Evolutionary conservation across 371 early-diverging fungal genomes (phyloP), one percentile per base, ranked within the genome.

Genomic region (Haplosporangium sp.): DNA sequence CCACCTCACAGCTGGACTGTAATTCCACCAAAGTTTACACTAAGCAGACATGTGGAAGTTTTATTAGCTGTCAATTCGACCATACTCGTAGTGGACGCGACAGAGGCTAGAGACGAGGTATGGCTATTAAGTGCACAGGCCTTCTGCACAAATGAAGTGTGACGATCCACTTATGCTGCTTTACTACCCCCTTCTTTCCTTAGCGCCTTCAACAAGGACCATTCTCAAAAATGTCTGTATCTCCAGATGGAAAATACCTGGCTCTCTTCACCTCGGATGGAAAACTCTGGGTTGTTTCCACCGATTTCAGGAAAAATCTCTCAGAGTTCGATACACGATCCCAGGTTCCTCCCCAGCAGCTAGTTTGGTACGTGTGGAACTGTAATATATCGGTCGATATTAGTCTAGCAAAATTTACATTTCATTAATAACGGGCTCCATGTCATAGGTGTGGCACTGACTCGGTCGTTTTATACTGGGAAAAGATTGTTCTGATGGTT

Each of bases 361-460:
- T 96, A 34, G 93, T 92, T 1, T 97, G 98, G 98, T 94, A 84
- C 57, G 84, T 67, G 6, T 39, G 3, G 67, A 42, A 50, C 5
- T 19, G 37, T 53, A 27, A 27, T 27, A 27, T 27, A 27, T 27
- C 27, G 27, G 27, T 27, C 27, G 27, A 27, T 27, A 27, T 27
- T 27, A 27, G 27, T 27, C 27, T 27, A 27, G 27, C 27, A 0
- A 27, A 27, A 27, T 27, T 27, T 27, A 27, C 0, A 27, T 27
- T 27, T 27, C 27, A 27, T 27, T 27, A 27, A 27, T 27, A 27
- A 27, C 27, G 27, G 27, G 27, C 27, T 27, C 27, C 27, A 27
- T 27, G 27, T 27, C 38, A n/a, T 67, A 93, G 94, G 94, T 98
- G 99, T 82, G 98, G 98, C n/a, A 93, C 91, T 19, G 99, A 99